These are phyloP conservation scores for Castanea crenata DNA, from an alignment of 306 rosid species.

Conservation along the genomic window DNA sequence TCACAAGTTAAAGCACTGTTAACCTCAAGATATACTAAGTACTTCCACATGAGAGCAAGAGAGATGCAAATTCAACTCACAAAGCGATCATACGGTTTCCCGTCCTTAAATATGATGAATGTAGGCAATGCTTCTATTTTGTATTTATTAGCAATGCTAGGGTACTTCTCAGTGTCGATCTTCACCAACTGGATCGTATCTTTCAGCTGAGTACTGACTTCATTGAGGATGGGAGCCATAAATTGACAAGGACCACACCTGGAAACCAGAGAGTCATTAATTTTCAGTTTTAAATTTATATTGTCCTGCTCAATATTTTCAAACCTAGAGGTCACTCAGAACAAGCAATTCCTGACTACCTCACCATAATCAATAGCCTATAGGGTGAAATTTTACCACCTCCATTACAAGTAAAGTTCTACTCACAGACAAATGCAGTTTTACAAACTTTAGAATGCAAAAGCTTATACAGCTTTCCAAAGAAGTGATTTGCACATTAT, in stretches of 20 bases:
- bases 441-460: background rate
- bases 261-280: conserved; percentile 30
- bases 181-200: conserved; percentile 76
- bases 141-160: conserved; percentile 75
- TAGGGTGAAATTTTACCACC: background rate
- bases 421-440: background rate
- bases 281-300: background rate
- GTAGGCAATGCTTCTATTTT: conserved; percentile 87
- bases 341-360: background rate
- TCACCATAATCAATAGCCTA: background rate
- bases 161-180: conserved; percentile 94
- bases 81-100: conserved; percentile 71
- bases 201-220: conserved; percentile 58
- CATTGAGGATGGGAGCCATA: conserved; percentile 85
- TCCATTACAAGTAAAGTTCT: background rate
- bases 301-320: background rate
- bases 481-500: background rate
- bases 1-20: background rate
- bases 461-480: background rate
- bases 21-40: conserved; percentile 5
- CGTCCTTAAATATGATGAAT: conserved; percentile 85
- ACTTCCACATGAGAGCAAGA: background rate
- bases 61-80: conserved; percentile 47
- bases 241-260: conserved; percentile 99
- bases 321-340: background rate